These are phyloP conservation scores for Alternaria sp. DNA, from an alignment of 2,329 filamentous ascomycete species.

Conservation along the genomic window DNA sequence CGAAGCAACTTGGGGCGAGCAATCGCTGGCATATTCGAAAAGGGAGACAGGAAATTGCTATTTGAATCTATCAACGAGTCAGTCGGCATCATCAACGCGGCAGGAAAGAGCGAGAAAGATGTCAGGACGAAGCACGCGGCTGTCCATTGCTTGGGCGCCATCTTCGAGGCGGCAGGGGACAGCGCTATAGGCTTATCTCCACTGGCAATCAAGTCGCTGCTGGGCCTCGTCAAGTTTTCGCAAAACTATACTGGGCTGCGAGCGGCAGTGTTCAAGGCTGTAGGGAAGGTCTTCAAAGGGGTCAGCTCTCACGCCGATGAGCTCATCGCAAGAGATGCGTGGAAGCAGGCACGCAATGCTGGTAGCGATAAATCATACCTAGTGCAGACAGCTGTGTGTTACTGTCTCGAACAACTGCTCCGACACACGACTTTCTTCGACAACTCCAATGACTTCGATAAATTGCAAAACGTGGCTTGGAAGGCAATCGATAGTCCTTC, in stretches of 20 bases:
- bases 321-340: conserved; percentile 82
- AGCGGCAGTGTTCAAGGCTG: conserved; percentile 76
- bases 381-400: conserved; percentile 80
- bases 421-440: conserved; percentile 82
- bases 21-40: conserved; percentile 80
- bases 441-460: conserved; percentile 89
- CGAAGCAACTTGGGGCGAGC: conserved; percentile 88
- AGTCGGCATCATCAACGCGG: conserved; percentile 72
- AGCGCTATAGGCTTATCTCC: conserved; percentile 86
- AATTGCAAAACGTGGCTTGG: conserved; percentile 80
- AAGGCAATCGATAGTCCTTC: conserved; percentile 85
- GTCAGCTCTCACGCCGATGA: conserved; percentile 84
- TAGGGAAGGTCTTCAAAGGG: conserved; percentile 79
- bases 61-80: conserved; percentile 96
- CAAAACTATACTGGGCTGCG: conserved; percentile 83
- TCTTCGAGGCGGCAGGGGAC: conserved; percentile 92
- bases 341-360: conserved; percentile 86
- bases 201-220: conserved; percentile 72
- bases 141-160: conserved; percentile 82
- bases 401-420: conserved; percentile 77
- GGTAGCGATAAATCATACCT: conserved; percentile 83
- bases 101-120: conserved; percentile 78
- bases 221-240: conserved; percentile 82
- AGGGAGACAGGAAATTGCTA: conserved; percentile 87
- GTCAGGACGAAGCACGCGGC: conserved; percentile 84